phyloP scores from a whole-genome alignment of 2,329 filamentous ascomycete species.

The Paracorniculantispora psalliotae region DNA sequence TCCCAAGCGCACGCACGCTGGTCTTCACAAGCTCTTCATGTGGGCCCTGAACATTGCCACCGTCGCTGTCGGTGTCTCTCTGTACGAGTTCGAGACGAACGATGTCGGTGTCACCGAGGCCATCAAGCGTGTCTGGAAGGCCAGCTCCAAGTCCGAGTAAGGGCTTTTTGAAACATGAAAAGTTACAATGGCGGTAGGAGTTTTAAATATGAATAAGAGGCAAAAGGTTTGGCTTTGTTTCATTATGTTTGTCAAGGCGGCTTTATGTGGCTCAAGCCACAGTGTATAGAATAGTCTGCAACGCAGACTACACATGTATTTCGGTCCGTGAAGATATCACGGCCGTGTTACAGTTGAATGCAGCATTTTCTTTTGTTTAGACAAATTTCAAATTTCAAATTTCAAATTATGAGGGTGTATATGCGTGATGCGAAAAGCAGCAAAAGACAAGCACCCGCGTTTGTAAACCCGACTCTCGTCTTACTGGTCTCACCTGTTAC shows the following conservation, averaged over 20 bases:
- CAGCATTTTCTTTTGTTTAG: slow-evolving; percentile 8
- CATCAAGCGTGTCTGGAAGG: slow-evolving; percentile 84
- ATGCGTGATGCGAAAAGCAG: too few species aligned
- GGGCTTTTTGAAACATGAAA: background rate
- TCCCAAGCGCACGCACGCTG: slow-evolving; percentile 65
- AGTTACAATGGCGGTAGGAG: background rate
- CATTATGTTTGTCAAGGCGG: slow-evolving; percentile 5
- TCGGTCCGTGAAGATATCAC: slow-evolving; percentile 4
- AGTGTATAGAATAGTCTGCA: slow-evolving; percentile 16
- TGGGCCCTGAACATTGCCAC: slow-evolving; percentile 80
- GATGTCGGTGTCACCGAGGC: slow-evolving; percentile 92
- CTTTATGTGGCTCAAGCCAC: slow-evolving; percentile 10
- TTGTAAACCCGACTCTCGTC: too few species aligned
- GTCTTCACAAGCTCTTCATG: slow-evolving; percentile 58
- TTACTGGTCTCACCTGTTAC: background rate
- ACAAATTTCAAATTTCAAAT: background rate
- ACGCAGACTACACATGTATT: slow-evolving; percentile 8
- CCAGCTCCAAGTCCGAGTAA: slow-evolving; percentile 39
- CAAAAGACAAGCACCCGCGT: too few species aligned
- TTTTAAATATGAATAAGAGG: background rate
- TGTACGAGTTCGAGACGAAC: slow-evolving; percentile 99
- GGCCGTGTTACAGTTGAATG: slow-evolving; percentile 6
- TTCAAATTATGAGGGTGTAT: background rate
- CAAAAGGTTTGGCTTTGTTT: slow-evolving; percentile 1
- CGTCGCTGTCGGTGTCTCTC: slow-evolving; percentile 73